Base-by-base conservation (phyloP, 129 eudicot species). In the Solidago caesia region DNA sequence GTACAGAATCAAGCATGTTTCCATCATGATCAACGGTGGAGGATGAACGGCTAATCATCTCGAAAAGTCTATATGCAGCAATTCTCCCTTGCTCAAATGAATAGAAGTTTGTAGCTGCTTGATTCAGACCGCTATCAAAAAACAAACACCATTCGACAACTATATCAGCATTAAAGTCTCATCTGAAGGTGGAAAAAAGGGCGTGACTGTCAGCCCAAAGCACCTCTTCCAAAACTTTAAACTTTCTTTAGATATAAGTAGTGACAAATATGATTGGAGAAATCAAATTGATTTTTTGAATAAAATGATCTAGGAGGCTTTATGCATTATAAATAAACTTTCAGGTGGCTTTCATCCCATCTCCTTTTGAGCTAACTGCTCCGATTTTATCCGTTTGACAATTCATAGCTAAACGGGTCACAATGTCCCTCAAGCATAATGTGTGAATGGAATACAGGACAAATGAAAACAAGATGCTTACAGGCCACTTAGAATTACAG, bases 41-140 rank as follows among this genome's bases (percentile, higher is more conserved):
- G 15, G 96, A 87, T 71, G 98, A 93, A 49, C 98, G 96, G 70
- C 91, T 88, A 77, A 94, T 94, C 98, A 94, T 94, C 85, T 94
- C 98, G 84, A 83, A 90, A 59, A 94, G 91, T 87, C 97, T 86
- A 74, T 90, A 94, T 43, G 98, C 98, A 80, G 98, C 97, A 88
- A 94, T 90, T 68, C 98, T 85, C 72, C 97, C 98, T 94, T 90
- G 98, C 80, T 90, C 97, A 85, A 94, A 94, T 10, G 97, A 90
- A 72, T 90, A 94, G 79, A 94, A 90, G 78, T 94, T 90, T 77
- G 98, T 90, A 43, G 98, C 98, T 4, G 98, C 98, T 85, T 94
- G 98, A 85, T 90, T 90, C 78, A 94, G 71, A 59, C 97, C 97
- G 67, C 98, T 92, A 49, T 33, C 7, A 14, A 29, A 68, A 79